Conservation (phyloP, 2,329 filamentous ascomycete genomes). For the Talaromyces sp. region DNA sequence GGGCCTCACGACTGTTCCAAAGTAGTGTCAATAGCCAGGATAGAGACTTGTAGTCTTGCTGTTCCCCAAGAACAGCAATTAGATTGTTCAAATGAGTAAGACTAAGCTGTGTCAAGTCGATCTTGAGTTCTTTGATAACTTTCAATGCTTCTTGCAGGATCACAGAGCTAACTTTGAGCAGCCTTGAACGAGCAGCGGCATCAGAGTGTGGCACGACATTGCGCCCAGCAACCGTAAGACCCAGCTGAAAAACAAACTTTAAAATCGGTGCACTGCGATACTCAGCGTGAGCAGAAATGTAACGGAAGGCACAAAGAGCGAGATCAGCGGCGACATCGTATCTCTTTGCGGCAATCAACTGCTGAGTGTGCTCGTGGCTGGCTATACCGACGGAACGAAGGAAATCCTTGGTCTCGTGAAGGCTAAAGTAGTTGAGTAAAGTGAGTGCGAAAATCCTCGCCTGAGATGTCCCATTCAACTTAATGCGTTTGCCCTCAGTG, state of each 20-base stretch:
- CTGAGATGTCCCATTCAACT: constrained; percentile 27
- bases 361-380: constrained; percentile 26
- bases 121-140: constrained; percentile 38
- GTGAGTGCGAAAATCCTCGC: constrained; percentile 32
- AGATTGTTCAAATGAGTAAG: constrained; percentile 43
- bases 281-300: constrained; percentile 31
- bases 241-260: constrained; percentile 36
- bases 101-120: constrained; percentile 43
- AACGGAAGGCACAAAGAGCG: constrained; percentile 32
- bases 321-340: constrained; percentile 35
- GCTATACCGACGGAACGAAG: constrained; percentile 38
- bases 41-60: constrained; percentile 44
- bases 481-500: constrained; percentile 31
- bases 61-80: constrained; percentile 43
- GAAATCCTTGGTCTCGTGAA: constrained; percentile 34
- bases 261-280: constrained; percentile 30
- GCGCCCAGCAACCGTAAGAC: constrained; percentile 36
- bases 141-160: constrained; percentile 43
- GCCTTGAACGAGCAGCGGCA: constrained; percentile 35
- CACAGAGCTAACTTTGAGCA: constrained; percentile 38
- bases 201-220: constrained; percentile 36
- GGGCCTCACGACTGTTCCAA: constrained; percentile 46
- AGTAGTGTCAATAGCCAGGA: constrained; percentile 41
- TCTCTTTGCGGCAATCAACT: constrained; percentile 28
- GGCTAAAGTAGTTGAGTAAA: constrained; percentile 34